phyloP scores from a whole-genome alignment of 345 rosid species.

The Clarkia xantiana region DNA sequence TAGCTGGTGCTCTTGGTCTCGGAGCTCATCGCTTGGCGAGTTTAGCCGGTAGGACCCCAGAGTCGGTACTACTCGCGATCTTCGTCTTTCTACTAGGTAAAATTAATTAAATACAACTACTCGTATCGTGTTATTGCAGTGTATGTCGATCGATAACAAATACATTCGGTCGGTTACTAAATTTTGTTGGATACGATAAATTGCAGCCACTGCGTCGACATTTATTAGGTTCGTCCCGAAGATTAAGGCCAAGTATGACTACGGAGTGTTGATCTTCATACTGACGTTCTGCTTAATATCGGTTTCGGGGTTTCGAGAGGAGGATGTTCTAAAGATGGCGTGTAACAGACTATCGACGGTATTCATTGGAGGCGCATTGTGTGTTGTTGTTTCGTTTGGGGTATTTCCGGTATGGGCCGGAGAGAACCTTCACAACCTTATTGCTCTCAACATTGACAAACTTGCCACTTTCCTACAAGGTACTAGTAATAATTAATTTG shows the following conservation, averaged over 20 bases:
- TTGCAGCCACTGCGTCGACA: constrained; percentile 2
- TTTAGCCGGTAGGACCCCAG: constrained; percentile 34
- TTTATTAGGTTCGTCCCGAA: constrained; percentile 22
- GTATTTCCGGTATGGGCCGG: constrained; percentile 29
- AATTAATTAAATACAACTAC: neutral
- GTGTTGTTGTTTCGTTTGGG: constrained; percentile 8
- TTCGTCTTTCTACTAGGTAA: constrained; percentile 54
- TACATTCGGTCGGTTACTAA: no score
- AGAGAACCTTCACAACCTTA: constrained; percentile 22
- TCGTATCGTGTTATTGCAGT: no score
- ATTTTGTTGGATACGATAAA: no score
- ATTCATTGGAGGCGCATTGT: constrained; percentile 9
- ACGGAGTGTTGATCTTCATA: constrained; percentile 23
- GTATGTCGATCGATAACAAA: no score
- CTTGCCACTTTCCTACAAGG: constrained; percentile 22
- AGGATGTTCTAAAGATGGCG: constrained; percentile 13
- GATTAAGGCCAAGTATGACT: constrained; percentile 23
- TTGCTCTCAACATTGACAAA: constrained; percentile 17
- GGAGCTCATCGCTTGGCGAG: constrained; percentile 58
- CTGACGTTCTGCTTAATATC: constrained; percentile 28
- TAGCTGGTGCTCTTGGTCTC: constrained; percentile 47
- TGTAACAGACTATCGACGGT: constrained; percentile 15
- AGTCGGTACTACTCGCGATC: constrained; percentile 49
- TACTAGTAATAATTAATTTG: no score
- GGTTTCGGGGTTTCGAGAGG: constrained; percentile 17